A percentile compares a stretch with the other conserved stretches of the same genome.
These are phyloP conservation scores for Leccinum pellstonianum DNA, from an alignment of 768 basidiomycete species.

Conservation along the genomic window DNA sequence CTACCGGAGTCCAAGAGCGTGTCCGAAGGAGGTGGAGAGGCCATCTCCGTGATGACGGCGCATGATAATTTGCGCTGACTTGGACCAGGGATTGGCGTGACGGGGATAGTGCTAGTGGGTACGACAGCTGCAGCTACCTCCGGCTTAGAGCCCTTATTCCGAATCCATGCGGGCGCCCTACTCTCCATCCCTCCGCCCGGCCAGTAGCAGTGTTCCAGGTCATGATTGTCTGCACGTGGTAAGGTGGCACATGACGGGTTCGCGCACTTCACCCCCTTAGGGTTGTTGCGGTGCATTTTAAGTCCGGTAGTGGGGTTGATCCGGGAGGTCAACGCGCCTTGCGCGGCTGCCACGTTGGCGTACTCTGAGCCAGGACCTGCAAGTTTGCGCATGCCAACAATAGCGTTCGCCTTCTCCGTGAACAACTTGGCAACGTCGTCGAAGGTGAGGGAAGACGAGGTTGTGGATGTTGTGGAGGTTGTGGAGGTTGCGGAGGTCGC, in stretches of 20 bases:
- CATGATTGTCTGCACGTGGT: neutral
- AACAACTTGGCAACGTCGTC: too few species aligned
- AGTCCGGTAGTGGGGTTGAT: too few species aligned
- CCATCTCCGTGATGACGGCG: neutral
- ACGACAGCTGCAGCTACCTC: neutral
- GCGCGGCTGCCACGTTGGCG: too few species aligned
- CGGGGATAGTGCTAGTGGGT: neutral
- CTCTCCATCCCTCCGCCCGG: neutral
- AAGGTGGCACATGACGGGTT: neutral
- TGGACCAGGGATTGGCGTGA: neutral
- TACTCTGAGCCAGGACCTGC: too few species aligned
- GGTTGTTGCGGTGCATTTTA: too few species aligned
- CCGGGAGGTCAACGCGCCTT: too few species aligned
- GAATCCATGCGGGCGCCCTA: neutral
- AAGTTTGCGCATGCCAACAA: too few species aligned
- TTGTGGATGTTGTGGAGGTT: too few species aligned
- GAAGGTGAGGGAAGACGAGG: neutral
- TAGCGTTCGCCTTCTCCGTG: too few species aligned
- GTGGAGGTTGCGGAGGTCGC: too few species aligned
- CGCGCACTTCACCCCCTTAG: neutral
- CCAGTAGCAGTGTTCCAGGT: neutral
- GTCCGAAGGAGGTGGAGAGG: neutral
- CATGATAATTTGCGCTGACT: neutral
- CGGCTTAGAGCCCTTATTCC: neutral
- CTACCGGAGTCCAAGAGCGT: neutral